These are phyloP conservation scores for Aspergillus novoparasiticus DNA, from an alignment of 2,329 filamentous ascomycete species.

Conservation along the genomic window DNA sequence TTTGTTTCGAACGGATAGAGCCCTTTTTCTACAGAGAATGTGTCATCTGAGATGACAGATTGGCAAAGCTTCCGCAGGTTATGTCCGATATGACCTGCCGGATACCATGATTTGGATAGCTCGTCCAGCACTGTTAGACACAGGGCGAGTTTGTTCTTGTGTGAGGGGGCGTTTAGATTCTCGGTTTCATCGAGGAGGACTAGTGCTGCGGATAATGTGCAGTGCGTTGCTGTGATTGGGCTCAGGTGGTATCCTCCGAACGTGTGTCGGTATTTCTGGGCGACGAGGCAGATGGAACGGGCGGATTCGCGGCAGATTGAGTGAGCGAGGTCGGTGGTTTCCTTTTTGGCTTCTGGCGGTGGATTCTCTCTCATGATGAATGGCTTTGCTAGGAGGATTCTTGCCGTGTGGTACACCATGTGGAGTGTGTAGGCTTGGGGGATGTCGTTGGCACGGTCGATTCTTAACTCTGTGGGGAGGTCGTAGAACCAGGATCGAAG, in stretches of 20 bases:
- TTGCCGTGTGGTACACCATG: constrained; percentile 40
- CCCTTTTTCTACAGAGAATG: neutral
- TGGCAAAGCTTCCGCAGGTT: constrained; percentile 2
- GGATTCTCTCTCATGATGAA: constrained; percentile 19
- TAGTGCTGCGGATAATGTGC: constrained; percentile 36
- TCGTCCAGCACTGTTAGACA: constrained; percentile 12
- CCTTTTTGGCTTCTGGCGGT: neutral
- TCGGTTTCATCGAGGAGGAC: constrained; percentile 16
- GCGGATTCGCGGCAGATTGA: constrained; percentile 26
- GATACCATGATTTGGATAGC: constrained; percentile 8
- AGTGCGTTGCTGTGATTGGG: constrained; percentile 40
- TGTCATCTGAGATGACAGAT: neutral
- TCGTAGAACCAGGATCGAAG: constrained; percentile 41
- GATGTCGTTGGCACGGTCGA: constrained; percentile 26
- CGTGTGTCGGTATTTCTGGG: constrained; percentile 34
- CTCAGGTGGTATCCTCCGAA: constrained; percentile 40
- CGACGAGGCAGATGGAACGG: constrained; percentile 27
- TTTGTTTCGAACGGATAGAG: neutral
- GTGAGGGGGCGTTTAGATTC: neutral
- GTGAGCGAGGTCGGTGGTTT: constrained; percentile 12
- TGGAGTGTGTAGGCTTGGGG: constrained; percentile 36
- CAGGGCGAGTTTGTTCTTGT: neutral
- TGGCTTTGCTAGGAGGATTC: constrained; percentile 36
- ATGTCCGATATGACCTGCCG: constrained; percentile 3
- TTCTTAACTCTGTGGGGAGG: constrained; percentile 32